A percentile compares a stretch with the other conserved stretches of the same genome.
Conservation (phyloP, 768 basidiomycete genomes). For the Pisolithus sp. region DNA sequence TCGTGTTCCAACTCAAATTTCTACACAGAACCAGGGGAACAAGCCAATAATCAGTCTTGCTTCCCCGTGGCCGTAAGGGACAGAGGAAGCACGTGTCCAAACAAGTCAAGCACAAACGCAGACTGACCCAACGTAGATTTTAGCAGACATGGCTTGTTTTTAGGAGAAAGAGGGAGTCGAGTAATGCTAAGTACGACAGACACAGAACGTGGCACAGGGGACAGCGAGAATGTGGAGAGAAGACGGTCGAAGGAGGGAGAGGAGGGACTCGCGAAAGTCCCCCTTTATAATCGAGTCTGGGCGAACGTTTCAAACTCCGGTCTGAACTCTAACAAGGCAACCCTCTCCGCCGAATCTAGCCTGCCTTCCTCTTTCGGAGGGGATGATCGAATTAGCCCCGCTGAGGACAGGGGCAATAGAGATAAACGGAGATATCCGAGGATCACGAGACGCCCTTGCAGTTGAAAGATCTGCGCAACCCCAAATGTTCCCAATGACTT, state of each 20-base stretch:
- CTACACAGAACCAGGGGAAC: conserved; percentile 45
- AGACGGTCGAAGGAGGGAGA: conserved; percentile 28
- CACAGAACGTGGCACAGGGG: conserved; percentile 50
- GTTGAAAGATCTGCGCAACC: neutral
- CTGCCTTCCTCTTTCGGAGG: conserved; percentile 15
- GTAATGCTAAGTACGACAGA: conserved; percentile 41
- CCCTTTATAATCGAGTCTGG: conserved; percentile 37
- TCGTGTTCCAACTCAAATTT: conserved; percentile 96
- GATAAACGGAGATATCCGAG: conserved; percentile 2
- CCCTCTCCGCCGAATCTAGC: conserved; percentile 14
- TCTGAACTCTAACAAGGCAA: conserved; percentile 22
- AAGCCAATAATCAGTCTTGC: conserved; percentile 50
- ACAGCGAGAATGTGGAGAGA: conserved; percentile 41
- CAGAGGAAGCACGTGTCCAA: conserved; percentile 39
- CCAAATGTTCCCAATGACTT: neutral
- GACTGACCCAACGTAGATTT: conserved; percentile 95
- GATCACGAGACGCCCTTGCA: neutral
- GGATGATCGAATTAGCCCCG: conserved; percentile 16
- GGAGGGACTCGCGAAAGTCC: conserved; percentile 24
- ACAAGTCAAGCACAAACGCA: conserved; percentile 44
- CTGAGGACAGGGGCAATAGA: neutral
- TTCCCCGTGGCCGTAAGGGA: conserved; percentile 33
- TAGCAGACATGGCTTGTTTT: conserved; percentile 58
- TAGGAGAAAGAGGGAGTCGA: conserved; percentile 18
- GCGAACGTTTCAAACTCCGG: conserved; percentile 44